Conservation (phyloP, 2,329 filamentous ascomycete genomes). For the Ascochyta lentis region DNA sequence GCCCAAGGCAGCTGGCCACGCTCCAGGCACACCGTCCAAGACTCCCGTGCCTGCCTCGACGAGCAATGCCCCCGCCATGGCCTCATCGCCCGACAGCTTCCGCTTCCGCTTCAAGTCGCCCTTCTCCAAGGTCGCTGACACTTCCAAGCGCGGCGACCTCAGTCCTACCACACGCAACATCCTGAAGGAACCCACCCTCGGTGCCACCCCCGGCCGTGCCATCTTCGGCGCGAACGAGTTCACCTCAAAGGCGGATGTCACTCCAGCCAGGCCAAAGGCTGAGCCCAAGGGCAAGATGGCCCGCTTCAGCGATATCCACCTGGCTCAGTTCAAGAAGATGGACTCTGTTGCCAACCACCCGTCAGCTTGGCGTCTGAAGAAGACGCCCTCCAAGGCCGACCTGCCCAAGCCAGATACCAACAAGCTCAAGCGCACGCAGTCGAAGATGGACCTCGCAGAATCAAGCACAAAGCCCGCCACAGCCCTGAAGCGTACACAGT, state of each 20-base stretch:
- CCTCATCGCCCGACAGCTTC: slow-evolving; percentile 64
- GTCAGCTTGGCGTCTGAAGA: slow-evolving; percentile 72
- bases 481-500: slow-evolving; percentile 58
- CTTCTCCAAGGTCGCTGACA: slow-evolving; percentile 64
- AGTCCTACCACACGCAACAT: slow-evolving; percentile 67
- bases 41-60: slow-evolving; percentile 36
- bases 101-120: slow-evolving; percentile 68
- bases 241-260: slow-evolving; percentile 49
- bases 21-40: slow-evolving; percentile 71
- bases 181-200: slow-evolving; percentile 72
- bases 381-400: slow-evolving; percentile 55
- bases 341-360: slow-evolving; percentile 90
- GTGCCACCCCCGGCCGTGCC: slow-evolving; percentile 50
- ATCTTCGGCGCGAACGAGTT: slow-evolving; percentile 45
- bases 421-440: slow-evolving; percentile 60
- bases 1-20: slow-evolving; percentile 51
- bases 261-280: slow-evolving; percentile 72
- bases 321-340: slow-evolving; percentile 95
- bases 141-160: slow-evolving; percentile 68
- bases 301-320: slow-evolving; percentile 85
- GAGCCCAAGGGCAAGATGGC: slow-evolving; percentile 77
- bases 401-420: slow-evolving; percentile 49
- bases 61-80: slow-evolving; percentile 17
- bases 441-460: slow-evolving; percentile 72
- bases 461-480: slow-evolving; percentile 45